Percentiles rank a stretch among this genome's conserved stretches.
Conservation (phyloP, 2,329 filamentous ascomycete species). For the Pseudogymnoascus sp. region DNA sequence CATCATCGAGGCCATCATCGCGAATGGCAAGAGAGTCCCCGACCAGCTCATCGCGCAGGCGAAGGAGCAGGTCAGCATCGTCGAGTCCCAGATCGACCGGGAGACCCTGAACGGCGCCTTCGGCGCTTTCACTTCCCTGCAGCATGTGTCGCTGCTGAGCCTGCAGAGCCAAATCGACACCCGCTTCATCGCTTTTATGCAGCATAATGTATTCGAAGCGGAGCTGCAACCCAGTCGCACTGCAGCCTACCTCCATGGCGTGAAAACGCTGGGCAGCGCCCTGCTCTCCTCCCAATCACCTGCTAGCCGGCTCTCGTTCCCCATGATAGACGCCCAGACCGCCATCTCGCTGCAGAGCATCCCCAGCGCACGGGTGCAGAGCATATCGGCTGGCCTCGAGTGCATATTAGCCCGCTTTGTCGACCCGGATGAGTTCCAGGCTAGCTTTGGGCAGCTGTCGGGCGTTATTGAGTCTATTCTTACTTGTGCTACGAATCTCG, state of each 20-base stretch:
- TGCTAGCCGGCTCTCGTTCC: constrained; percentile 51
- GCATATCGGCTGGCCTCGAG: constrained; percentile 47
- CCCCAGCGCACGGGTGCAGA: constrained; percentile 38
- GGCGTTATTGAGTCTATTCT: constrained; percentile 50
- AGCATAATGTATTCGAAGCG: not conserved
- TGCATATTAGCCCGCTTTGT: constrained; percentile 56
- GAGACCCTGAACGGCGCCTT: constrained; percentile 19
- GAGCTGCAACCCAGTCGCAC: constrained; percentile 48
- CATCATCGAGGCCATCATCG: constrained; percentile 7
- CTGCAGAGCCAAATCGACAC: constrained; percentile 51
- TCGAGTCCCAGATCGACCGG: constrained; percentile 17
- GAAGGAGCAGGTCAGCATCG: constrained; percentile 20
- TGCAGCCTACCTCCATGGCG: constrained; percentile 52
- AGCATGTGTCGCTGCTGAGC: constrained; percentile 56
- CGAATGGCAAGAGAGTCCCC: not conserved
- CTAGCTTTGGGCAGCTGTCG: constrained; percentile 49
- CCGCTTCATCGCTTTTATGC: constrained; percentile 29
- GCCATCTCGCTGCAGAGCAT: constrained; percentile 41
- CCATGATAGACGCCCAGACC: constrained; percentile 52
- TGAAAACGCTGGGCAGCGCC: constrained; percentile 48
- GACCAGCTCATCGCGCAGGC: constrained; percentile 16
- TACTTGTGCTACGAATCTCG: constrained; percentile 48
- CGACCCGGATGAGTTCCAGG: constrained; percentile 41
- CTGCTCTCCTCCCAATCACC: constrained; percentile 46
- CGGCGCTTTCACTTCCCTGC: constrained; percentile 46